Base-by-base conservation (phyloP, 176 grass and related monocot species). In the Zea luxurians region DNA sequence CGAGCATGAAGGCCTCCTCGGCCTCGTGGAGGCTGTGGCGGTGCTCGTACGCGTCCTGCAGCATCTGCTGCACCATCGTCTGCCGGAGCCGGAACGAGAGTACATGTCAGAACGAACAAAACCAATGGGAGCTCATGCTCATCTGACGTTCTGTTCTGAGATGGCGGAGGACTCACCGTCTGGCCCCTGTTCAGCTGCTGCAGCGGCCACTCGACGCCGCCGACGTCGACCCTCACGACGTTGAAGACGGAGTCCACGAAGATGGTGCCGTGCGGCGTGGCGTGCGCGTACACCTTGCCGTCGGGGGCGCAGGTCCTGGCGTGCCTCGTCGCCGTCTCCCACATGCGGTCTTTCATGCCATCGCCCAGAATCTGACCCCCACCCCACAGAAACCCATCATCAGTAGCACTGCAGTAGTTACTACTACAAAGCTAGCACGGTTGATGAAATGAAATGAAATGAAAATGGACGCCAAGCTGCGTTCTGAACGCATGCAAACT, bases 261-360 rank as follows among this genome's bases (percentile, higher is more conserved):
- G n/a, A 99, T 20, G 54, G 65, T 80, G 36, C 62, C 63, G 15
- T 87, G 40, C 5, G 0, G 8, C 16, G 17, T 18, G 17, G 4
- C 10, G 81, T 86, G 65, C 2, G 38, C n/a, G 84, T 82, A 99
- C 27, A 89, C 48, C 81, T 84, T 89, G 10, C 89, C 88, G 34
- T 80, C 96, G 47, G 61, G 10, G 18, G 3, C 0, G 84, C 96
- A 96, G 0, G 78, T 80, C 78, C 12, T 88, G 1, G 96, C 96
- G 49, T 99, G 92, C 46, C 0, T 64, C 52, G 78, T 80, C 5
- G 84, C 89, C 35, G 2, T 59, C 34, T 99, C 86, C 96, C 96
- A 99, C 92, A 93, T 86, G 2, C 80, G 79, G 38, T 99, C 96
- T 0, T 90, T 91, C 96, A 96, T 99, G 61, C 92, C 92, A 0